A percentile compares a stretch with the other conserved stretches of the same genome.
These are phyloP conservation scores for Pseudogymnoascus sp. DNA, from an alignment of 2,329 filamentous ascomycete genomes.

Conservation along the genomic window DNA sequence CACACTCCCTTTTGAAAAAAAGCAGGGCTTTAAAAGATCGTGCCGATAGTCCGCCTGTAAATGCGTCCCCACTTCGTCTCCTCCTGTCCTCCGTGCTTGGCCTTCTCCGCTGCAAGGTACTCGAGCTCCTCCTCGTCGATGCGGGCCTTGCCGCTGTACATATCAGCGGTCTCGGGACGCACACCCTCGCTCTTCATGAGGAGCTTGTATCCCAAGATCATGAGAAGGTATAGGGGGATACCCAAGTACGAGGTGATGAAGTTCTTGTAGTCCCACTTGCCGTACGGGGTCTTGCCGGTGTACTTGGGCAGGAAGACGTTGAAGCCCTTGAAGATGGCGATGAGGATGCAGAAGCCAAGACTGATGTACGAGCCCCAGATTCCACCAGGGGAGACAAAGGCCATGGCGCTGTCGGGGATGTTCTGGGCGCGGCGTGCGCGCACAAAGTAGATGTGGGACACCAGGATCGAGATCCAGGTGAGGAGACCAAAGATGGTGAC, in stretches of 20 bases:
- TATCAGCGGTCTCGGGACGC: conserved; percentile 44
- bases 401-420: conserved; percentile 47
- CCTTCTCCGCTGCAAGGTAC: conserved; percentile 18
- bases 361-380: conserved; percentile 60
- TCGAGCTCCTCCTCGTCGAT: conserved; percentile 53
- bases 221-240: conserved; percentile 53
- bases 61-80: conserved; percentile 22
- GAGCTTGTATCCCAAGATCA: conserved; percentile 51
- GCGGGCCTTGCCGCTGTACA: conserved; percentile 50
- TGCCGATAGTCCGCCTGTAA: conserved; percentile 22
- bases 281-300: conserved; percentile 32
- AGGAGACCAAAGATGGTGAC: conserved; percentile 36
- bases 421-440: conserved; percentile 54
- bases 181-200: conserved; percentile 36
- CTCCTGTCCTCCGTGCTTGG: conserved; percentile 17
- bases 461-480: conserved; percentile 39
- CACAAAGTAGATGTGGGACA: conserved; percentile 62
- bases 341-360: conserved; percentile 62
- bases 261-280: conserved; percentile 53
- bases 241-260: conserved; percentile 58
- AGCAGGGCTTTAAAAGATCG: conserved; percentile 19
- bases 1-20: not conserved
- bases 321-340: conserved; percentile 78
- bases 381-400: conserved; percentile 67
- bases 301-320: conserved; percentile 54